Conservation (phyloP, 1,284 basidiomycete species). For the Ceratobasidium sp. region DNA sequence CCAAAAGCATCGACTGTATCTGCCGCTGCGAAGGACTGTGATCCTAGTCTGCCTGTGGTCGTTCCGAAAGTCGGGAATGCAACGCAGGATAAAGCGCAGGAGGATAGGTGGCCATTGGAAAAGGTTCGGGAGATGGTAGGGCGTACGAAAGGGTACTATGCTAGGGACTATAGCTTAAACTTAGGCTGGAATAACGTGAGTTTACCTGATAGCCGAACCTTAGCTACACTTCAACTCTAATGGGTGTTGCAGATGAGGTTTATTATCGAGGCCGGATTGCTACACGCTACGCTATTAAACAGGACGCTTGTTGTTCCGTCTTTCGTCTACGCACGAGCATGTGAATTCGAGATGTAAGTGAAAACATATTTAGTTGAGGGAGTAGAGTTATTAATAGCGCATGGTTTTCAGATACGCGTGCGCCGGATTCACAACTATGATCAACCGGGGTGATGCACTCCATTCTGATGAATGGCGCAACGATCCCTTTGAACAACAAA, state of each 20-base stretch:
- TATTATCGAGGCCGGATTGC: conserved; percentile 45
- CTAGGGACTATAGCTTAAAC: conserved; percentile 41
- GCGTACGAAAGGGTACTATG: conserved; percentile 41
- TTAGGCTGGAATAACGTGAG: conserved; percentile 45
- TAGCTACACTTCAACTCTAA: neutral
- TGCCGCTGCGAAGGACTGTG: neutral
- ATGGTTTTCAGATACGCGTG: conserved; percentile 16
- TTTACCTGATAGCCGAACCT: neutral
- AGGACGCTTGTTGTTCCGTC: conserved; percentile 48
- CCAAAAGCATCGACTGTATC: neutral
- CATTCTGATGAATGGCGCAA: conserved; percentile 45
- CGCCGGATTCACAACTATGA: conserved; percentile 23
- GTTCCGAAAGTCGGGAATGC: neutral
- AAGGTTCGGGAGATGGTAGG: conserved; percentile 21
- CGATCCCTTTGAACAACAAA: conserved; percentile 44
- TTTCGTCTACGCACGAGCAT: conserved; percentile 46
- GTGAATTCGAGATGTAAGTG: conserved; percentile 46
- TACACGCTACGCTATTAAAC: conserved; percentile 46
- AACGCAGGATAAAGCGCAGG: conserved; percentile 8
- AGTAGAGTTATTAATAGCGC: neutral
- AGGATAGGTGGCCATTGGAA: conserved; percentile 24
- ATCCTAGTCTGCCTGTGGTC: too few species aligned
- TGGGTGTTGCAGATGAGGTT: conserved; percentile 45
- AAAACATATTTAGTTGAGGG: neutral
- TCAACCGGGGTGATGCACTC: conserved; percentile 42